These are phyloP conservation scores for Datisca glomerata DNA, from an alignment of 306 rosid species.

Conservation along the genomic window DNA sequence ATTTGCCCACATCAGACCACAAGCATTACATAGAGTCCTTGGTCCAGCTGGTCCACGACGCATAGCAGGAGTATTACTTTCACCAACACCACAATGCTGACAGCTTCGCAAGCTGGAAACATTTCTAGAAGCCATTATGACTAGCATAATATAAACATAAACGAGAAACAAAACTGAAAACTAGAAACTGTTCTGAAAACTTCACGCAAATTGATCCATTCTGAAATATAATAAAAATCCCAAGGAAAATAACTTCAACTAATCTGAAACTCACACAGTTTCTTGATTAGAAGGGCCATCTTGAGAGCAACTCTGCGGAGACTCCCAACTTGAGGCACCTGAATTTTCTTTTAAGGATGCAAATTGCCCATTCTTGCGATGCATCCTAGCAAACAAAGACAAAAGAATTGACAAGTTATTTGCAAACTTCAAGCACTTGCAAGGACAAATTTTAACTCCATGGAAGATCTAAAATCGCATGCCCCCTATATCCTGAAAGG, in stretches of 20 bases:
- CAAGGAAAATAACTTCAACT: too few species aligned
- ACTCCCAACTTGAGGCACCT: not conserved
- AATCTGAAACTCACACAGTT: not conserved
- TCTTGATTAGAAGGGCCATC: not conserved
- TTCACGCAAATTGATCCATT: too few species aligned
- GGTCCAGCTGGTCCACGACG: constrained; percentile 99
- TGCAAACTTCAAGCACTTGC: too few species aligned
- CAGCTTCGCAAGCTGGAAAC: constrained; percentile 57
- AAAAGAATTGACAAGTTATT: too few species aligned
- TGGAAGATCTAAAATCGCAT: too few species aligned
- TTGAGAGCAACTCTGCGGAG: not conserved
- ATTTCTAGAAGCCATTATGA: constrained; percentile 3
- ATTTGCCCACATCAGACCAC: constrained; percentile 99
- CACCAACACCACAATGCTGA: constrained; percentile 85
- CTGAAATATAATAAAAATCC: too few species aligned
- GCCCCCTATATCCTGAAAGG: too few species aligned
- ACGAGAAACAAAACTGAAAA: not conserved
- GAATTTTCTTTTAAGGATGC: constrained; percentile 1
- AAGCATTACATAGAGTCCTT: constrained; percentile 91
- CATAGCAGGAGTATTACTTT: constrained; percentile 94
- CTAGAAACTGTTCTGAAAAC: too few species aligned
- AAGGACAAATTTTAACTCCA: too few species aligned
- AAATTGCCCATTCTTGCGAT: constrained; percentile 1
- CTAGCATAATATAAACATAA: not conserved
- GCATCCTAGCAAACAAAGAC: constrained; percentile 1